Percentiles rank a stretch among this genome's conserved stretches.
Conservation (phyloP, 176 grass and related monocot genomes). For the Saccharum officinarum region DNA sequence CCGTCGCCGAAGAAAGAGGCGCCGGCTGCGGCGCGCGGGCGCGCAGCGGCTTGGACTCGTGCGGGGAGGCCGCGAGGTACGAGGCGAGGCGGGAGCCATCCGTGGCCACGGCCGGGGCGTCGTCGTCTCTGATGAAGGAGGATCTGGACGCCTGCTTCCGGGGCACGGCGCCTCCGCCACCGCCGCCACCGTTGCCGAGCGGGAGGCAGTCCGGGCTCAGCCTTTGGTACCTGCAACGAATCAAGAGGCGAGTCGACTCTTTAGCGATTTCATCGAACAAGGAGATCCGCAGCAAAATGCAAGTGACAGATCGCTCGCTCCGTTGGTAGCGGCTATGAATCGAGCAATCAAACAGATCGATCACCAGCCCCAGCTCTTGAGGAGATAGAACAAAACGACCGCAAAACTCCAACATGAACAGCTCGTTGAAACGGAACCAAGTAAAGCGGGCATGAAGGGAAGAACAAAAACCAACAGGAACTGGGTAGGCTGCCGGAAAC, state of each 20-base stretch:
- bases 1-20: not conserved
- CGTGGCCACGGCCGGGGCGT: constrained; percentile 5
- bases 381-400: not conserved
- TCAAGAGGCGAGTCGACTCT: no score
- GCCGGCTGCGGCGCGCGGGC: constrained; percentile 12
- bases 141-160: constrained; percentile 40
- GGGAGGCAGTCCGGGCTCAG: constrained; percentile 77
- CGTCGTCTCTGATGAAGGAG: constrained; percentile 42
- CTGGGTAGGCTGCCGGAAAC: not conserved
- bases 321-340: constrained; percentile 1
- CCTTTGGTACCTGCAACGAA: constrained; percentile 70
- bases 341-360: constrained; percentile 16
- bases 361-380: not conserved
- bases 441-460: not conserved
- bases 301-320: constrained; percentile 11
- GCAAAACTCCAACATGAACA: constrained; percentile 9
- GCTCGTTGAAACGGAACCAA: not conserved
- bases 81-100: constrained; percentile 34
- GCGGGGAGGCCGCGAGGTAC: constrained; percentile 20
- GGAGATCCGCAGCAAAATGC: constrained; percentile 50
- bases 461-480: not conserved
- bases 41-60: constrained; percentile 35
- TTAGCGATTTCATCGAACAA: constrained; percentile 28
- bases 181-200: constrained; percentile 42
- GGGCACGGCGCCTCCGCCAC: constrained; percentile 23